Evolutionary conservation across 257 asterid genomes (phyloP).

Genomic region (Anisodus acutangulus): DNA sequence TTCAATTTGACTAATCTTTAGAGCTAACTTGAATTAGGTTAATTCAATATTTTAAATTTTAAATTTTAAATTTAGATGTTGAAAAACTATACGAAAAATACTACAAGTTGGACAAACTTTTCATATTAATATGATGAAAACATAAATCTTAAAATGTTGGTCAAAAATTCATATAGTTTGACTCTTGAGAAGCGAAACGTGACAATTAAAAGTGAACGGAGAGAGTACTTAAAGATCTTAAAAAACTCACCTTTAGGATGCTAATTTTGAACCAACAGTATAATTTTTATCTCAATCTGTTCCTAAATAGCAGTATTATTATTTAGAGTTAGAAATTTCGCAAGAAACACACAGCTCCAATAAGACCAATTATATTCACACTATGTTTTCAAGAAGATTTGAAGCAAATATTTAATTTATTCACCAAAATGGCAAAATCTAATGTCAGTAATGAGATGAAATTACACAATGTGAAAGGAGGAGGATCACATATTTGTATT

Average conservation of each 20-base stretch:
- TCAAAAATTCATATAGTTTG: neutral
- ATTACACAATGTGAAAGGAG: neutral
- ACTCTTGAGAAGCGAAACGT: no score
- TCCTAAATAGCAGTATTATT: neutral
- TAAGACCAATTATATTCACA: neutral
- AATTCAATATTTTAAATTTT: no score
- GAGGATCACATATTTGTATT: neutral
- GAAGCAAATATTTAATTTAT: neutral
- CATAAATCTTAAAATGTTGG: neutral
- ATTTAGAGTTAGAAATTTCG: neutral
- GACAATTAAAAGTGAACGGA: no score
- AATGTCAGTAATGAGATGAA: no score
- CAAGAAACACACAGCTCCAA: neutral
- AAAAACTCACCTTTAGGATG: constrained; percentile 32
- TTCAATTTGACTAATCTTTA: no score
- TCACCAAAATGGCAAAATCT: neutral
- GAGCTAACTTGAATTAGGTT: neutral
- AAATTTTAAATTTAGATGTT: no score
- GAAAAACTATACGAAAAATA: no score
- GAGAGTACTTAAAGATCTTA: neutral
- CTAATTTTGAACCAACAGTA: constrained; percentile 26
- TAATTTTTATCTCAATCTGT: neutral
- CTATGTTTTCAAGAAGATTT: neutral
- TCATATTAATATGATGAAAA: no score
- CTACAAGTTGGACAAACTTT: no score